Conservation (phyloP, 2,329 filamentous ascomycete genomes). For the Clonostachys solani region DNA sequence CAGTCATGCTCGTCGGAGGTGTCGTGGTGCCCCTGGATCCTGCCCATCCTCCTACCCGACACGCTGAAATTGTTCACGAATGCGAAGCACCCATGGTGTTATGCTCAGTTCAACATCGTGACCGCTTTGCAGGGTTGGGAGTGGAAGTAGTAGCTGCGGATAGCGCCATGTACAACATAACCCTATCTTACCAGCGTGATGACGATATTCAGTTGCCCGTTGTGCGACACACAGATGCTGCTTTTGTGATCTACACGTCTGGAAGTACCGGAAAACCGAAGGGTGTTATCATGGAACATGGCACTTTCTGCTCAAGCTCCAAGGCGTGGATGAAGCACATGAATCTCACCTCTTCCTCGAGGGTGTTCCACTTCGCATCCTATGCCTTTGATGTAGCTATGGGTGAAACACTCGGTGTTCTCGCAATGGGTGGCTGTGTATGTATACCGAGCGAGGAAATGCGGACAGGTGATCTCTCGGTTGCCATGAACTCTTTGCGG, state of each 20-base stretch:
- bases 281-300: constrained; percentile 11
- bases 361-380: constrained; percentile 3
- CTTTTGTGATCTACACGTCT: constrained; percentile 1
- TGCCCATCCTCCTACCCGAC: constrained; percentile 3
- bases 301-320: constrained; percentile 9
- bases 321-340: constrained; percentile 2
- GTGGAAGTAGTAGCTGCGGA: too few relatives aligned
- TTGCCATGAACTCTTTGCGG: constrained; percentile 5
- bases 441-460: constrained; percentile 9
- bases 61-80: not conserved
- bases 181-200: too few relatives aligned
- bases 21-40: constrained; percentile 20
- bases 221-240: not conserved
- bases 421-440: constrained; percentile 6
- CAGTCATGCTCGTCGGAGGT: constrained; percentile 19
- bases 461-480: constrained; percentile 3
- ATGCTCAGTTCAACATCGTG: not conserved
- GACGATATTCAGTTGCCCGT: constrained; percentile 1
- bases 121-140: too few relatives aligned
- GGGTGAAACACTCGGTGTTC: constrained; percentile 1
- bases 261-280: constrained; percentile 13
- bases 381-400: constrained; percentile 7
- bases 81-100: not conserved
- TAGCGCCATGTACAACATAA: too few relatives aligned
- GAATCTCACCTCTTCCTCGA: constrained; percentile 2